Evolutionary conservation across 768 basidiomycete genomes (phyloP), one percentile per base, ranked within the genome.

Genomic region (Antrodiella citrinella): DNA sequence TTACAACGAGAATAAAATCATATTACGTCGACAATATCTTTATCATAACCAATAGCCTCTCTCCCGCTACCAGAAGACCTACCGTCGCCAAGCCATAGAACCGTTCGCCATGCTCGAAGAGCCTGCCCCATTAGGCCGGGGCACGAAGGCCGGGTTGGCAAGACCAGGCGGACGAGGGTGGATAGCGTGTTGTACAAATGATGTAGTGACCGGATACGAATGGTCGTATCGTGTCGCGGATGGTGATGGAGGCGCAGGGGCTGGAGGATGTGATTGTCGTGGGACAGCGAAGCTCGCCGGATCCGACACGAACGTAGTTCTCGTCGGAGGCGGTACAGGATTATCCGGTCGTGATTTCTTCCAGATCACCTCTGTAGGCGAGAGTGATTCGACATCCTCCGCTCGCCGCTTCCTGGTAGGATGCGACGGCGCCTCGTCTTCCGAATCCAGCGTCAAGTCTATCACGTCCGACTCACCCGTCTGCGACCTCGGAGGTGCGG

Each of bases 381-480:
- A 77, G 1, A 64, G 55, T 44, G 73, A 57, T 11, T 76, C 81
- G 7, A 71, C 66, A 10, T 78, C 77, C 4, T 71, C 65, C 9
- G 77, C 77, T 59, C 82, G 86, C 57, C 86, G 77, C 59, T 85
- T 86, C 56, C 70, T 76, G 9, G 63, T 49, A 52, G 67, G 64
- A n/a, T 60, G 67, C 10, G 30, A 48, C 18, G 65, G 53, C 23
- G 73, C 77, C 19, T 92, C 91, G 11, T 87, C 86, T 50, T 89
- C 86, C 20, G 81, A 80, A 59, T 90, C 87, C 53, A 83, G 69
- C 2, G 92, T 93, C 51, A 95, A 69, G 62, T 95, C 92, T 55
- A 94, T 93, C 41, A 94, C 82, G 55, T 79, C 75, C 11, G 70
- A 67, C 20, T 59, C 60, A 54, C 64, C 64, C 46, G 66, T 65